Conservation (phyloP, 306 rosid species). For the Prunus salicina region DNA sequence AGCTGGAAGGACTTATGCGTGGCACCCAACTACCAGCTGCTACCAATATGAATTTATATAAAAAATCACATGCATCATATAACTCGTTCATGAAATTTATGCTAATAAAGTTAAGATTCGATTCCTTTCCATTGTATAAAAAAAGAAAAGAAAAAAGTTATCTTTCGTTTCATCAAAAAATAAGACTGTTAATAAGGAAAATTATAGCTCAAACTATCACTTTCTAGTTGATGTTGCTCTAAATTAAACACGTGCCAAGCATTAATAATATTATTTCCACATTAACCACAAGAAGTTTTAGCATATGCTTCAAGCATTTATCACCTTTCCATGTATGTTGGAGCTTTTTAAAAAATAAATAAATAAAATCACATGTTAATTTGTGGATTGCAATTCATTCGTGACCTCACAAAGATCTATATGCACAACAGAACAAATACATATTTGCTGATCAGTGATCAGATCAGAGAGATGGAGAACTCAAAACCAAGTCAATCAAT, state of each 20-base stretch:
- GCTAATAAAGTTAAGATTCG: too few species aligned
- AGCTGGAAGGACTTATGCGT: fast-evolving
- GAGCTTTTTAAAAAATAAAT: background rate
- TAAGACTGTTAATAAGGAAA: too few species aligned
- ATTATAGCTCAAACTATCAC: too few species aligned
- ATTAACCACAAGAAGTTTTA: background rate
- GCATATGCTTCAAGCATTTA: background rate
- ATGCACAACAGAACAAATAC: background rate
- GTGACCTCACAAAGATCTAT: too few species aligned
- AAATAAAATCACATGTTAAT: too few species aligned
- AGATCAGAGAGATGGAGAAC: background rate
- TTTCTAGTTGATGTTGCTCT: background rate
- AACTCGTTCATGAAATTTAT: too few species aligned
- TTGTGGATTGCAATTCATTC: too few species aligned
- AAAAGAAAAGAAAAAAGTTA: too few species aligned
- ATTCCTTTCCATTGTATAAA: too few species aligned
- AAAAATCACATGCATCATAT: too few species aligned
- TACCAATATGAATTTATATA: fast-evolving
- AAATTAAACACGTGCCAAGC: slow-evolving; percentile 1
- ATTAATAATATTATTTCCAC: background rate
- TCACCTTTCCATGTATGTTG: background rate
- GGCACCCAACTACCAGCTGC: fast-evolving
- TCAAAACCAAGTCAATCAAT: background rate
- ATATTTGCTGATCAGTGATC: background rate
- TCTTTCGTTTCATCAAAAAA: too few species aligned